Base-by-base conservation (phyloP, 1,139 yeast genomes). In the Candida sp. region DNA sequence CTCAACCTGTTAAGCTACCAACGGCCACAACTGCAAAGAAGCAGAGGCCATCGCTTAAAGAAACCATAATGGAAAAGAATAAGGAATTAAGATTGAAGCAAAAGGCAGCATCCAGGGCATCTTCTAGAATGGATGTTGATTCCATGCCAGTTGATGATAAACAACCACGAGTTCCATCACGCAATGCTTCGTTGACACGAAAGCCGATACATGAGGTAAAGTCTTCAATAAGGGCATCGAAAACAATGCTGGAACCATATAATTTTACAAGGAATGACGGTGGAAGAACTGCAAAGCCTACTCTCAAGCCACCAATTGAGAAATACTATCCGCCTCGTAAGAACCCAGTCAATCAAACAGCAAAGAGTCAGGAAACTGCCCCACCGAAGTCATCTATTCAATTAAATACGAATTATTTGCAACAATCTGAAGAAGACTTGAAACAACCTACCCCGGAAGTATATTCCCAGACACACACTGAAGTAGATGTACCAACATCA, bases 31-130 rank as follows among this genome's bases (percentile, higher is more conserved):
- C 47, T 35, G 33, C 35, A 5, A 49, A 42, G 19, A 55, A 50
- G 41, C 47, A 60, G 1, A 53, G 66, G 11, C 64, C 70, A 1
- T 66, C 73, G 0, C 54, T 70, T 11, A 66, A 60, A 42, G 73
- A 68, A 35, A 47, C 66, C 3, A 68, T 69, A 4, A 55, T 64
- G 22, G 71, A 68, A 7, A 61, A 60, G 39, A 68, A 68, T 40
- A 64, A 55, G 44, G 75, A 68, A 43, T 45, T 68, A 27, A 54
- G 59, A 41, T 45, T 46, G 5, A 60, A 55, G 37, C 66, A 60
- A 46, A 46, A 44, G 19, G 33, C 47, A 4, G 33, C 42, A 5
- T 56, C 65, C 1, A 50, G 71, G 34, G 62, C 69, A 1, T 45
- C 59, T 3, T 61, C 70, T 15, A 50, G 68, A 34, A 37, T 27